Base-by-base conservation (phyloP, 2,329 filamentous ascomycete genomes). In the Alternaria postmessia region DNA sequence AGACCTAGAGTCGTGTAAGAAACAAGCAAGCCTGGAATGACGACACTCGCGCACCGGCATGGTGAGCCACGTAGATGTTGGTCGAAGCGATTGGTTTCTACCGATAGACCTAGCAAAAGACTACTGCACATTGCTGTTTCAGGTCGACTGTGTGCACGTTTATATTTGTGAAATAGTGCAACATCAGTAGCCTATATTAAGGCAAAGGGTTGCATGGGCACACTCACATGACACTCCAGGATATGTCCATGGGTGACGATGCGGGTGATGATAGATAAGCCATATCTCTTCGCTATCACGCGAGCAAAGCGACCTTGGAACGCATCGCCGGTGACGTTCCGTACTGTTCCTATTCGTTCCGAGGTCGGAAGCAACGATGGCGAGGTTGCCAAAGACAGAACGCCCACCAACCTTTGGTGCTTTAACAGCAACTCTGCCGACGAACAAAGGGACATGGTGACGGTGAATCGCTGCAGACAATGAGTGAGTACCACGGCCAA, bases 341-440 rank as follows among this genome's bases (percentile, higher is more conserved):
- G 51, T 61, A 51, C 58, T 34, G n/a, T 55, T 59, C 57, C 43
- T 48, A 51, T 47, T 56, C 44, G 59, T 66, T 67, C 66, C 63
- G 63, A 66, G 56, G 43, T 66, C 63, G 67, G 65, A 61, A 67
- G 63, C 53, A 32, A 54, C 59, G 28, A 53, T 28, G 43, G 48
- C 26, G 49, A 36, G 34, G 16, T 28, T 32, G 30, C 22, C 39
- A 47, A 39, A 36, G 28, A 41, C 39, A 44, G 28, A 20, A 47
- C 20, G 57, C 24, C 42, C 24, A 22, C 51, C 52, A 53, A 53
- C 6, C 16, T 26, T 26, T 22, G 28, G 41, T 24, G 24, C 14
- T 24, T 44, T 36, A 55, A 56, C 48, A 54, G 57, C 57, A 61
- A 36, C 22, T 53, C 18, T 20, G 44, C 36, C 54, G 59, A 53